Evolutionary conservation across 805 yeast genomes (phyloP), one percentile per base, ranked within the genome.

Genomic region (Candida berthetii): DNA sequence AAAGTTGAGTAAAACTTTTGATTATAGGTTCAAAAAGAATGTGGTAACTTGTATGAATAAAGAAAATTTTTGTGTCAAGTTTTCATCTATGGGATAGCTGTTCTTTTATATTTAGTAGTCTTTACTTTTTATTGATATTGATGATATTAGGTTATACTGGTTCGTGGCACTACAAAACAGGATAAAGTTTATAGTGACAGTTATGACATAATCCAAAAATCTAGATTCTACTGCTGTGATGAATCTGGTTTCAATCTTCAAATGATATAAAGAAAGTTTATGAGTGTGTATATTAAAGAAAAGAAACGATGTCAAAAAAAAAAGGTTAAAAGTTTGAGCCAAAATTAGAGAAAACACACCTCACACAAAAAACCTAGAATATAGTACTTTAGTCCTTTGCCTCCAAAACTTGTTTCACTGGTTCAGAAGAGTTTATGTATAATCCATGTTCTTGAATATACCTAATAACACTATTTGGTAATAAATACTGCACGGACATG

Each of bases 401-500:
- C 58, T 72, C 71, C 57, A 69, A 54, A 18, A 91, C 97, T 65
- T 85, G 89, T 61, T 90, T 89, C 39, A 91, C 98, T 1, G 98
- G 97, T 61, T 91, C 98, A 10, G 86, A 78, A 53, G 87, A 96
- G 54, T 84, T 76, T 32, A 82, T 72, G 60, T 93, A 93, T 36
- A 93, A 71, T 16, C 83, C 81, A 60, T 93, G 91, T 57, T 93
- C 96, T 59, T 89, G 95, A 47, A 93, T 89, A 60, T 93, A 93
- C 49, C 98, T 75, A 40, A 93, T 93, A 37, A 93, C 99, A 34
- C 90, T 79, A 61, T 91, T 93, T 3, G 99, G 99, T 48, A 91
- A 69, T 46, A 93, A 68, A 59, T 93, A 93, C 58, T 91, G 98
- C 16, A 93, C 97, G 45, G 95, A 82, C 99, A 93, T 93, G 18